Base-by-base conservation (phyloP, 805 yeast species). In the Trichomonascus vanleenenianus region DNA sequence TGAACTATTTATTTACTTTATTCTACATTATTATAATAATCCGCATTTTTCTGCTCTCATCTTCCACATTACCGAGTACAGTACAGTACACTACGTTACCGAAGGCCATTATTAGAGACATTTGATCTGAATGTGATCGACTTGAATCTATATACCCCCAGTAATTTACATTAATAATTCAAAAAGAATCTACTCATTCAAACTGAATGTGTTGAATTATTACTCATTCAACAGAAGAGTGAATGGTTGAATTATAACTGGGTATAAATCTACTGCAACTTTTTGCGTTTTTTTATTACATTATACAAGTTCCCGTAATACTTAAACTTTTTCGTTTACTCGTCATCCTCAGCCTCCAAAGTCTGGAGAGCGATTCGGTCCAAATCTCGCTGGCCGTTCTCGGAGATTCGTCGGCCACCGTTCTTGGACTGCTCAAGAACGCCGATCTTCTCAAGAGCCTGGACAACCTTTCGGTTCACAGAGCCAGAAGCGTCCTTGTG, bases 321-420 rank as follows among this genome's bases (percentile, higher is more conserved):
- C 11, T 43, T 39, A 39, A 44, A 35, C 37, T 46, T 34, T 50
- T 45, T n/a, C n/a, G n/a, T n/a, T 57, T 62, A 62, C 51, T 63
- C 67, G 53, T 64, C 66, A 69, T 85, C 94, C 67, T 85, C 93
- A 70, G 80, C 81, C 78, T 88, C 95, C 73, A 85, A 81, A 72
- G 96, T 87, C 79, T 88, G 96, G 73, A 95, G 96, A 70, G 97
- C 97, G 74, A 91, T 91, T 83, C 99, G 97, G 80, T 93, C 99
- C 79, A 93, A 85, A 79, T 93, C 99, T 86, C 98, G 89, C 80
- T 91, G 97, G 73, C 99, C 99, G 77, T 88, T 85, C 72, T 87
- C 96, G 57, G 97, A 84, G 82, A 93, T 87, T 76, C 89, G 87
- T 83, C 98, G 93, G 75, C 98, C 98, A 73, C 97, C 97, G 77